Evolutionary conservation across 495 filamentous ascomycete genomes (phyloP).

Genomic region (Neurospora sp.): DNA sequence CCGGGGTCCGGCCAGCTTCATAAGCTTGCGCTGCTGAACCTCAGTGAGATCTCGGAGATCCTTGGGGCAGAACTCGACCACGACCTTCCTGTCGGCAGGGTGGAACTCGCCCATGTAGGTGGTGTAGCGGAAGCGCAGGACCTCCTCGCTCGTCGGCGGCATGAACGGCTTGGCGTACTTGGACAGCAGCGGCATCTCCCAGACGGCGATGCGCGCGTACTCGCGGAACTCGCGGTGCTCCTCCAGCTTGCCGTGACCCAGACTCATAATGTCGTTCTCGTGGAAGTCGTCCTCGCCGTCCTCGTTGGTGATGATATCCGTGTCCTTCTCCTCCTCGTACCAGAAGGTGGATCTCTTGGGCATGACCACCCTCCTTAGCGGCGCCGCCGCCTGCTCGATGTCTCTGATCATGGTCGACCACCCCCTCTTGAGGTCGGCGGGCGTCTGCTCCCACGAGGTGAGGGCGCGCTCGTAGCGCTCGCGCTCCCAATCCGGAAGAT

Average conservation of each 20-base stretch:
- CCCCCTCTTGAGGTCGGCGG: conserved; percentile 2
- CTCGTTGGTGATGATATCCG: conserved; percentile 31
- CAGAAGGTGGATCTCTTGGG: conserved; percentile 23
- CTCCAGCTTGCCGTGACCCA: conserved; percentile 80
- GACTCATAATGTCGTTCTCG: conserved; percentile 71
- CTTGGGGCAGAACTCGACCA: conserved; percentile 69
- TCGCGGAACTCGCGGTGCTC: conserved; percentile 82
- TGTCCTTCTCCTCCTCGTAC: conserved; percentile 32
- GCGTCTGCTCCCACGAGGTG: background rate
- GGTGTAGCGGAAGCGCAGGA: conserved; percentile 92
- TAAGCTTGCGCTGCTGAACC: conserved; percentile 64
- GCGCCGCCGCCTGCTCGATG: background rate
- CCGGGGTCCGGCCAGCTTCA: conserved; percentile 77
- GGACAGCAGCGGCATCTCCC: conserved; percentile 90
- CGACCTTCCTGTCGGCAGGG: conserved; percentile 85
- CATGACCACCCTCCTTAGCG: conserved; percentile 2
- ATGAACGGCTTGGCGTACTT: conserved; percentile 73
- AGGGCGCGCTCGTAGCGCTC: conserved; percentile 1
- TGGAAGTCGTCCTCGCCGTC: conserved; percentile 32
- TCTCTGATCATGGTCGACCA: background rate
- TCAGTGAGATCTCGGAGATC: conserved; percentile 54
- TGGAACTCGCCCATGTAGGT: conserved; percentile 91
- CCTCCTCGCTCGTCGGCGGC: conserved; percentile 52
- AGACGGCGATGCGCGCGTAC: conserved; percentile 77
- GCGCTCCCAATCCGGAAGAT: conserved; percentile 10